phyloP scores from a whole-genome alignment of 2,329 filamentous ascomycete genomes.

The Cryphonectria japonica region DNA sequence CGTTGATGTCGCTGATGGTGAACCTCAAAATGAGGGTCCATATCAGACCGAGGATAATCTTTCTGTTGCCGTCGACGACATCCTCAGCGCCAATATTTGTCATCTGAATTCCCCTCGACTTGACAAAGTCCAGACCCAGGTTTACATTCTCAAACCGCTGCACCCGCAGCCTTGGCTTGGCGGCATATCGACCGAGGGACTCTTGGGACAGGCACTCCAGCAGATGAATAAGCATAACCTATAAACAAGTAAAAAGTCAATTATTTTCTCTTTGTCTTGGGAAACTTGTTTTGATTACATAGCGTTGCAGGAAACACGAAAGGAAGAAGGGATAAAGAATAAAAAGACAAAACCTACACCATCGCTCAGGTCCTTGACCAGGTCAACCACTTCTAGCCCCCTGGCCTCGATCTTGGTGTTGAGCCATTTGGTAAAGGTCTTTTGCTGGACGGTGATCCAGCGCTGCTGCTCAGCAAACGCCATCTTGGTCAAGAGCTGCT shows the following conservation, averaged over 20 bases:
- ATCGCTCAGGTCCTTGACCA: slow-evolving; percentile 89
- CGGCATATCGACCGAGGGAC: slow-evolving; percentile 94
- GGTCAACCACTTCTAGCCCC: slow-evolving; percentile 79
- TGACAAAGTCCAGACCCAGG: slow-evolving; percentile 91
- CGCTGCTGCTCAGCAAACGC: slow-evolving; percentile 66
- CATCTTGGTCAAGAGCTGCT: slow-evolving; percentile 61
- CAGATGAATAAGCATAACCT: slow-evolving; percentile 95
- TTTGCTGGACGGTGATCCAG: slow-evolving; percentile 87
- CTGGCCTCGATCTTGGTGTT: slow-evolving; percentile 90
- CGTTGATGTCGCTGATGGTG: slow-evolving; percentile 98
- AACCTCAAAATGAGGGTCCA: slow-evolving; percentile 98
- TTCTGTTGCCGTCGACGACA: slow-evolving; percentile 95
- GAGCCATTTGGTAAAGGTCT: slow-evolving; percentile 99
- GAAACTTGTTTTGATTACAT: background rate
- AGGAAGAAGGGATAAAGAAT: too few species aligned
- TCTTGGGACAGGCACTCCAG: slow-evolving; percentile 95
- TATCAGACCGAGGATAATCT: slow-evolving; percentile 95
- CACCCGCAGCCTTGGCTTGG: slow-evolving; percentile 92
- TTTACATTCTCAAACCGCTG: slow-evolving; percentile 99
- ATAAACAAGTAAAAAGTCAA: slow-evolving; percentile 8
- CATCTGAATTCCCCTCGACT: slow-evolving; percentile 82
- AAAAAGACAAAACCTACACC: slow-evolving; percentile 66
- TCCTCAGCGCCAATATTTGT: slow-evolving; percentile 98
- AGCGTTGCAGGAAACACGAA: background rate
- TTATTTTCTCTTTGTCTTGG: background rate